These are phyloP conservation scores for Chaetoscypha palmicola DNA, from an alignment of 2,329 filamentous ascomycete species.

Conservation along the genomic window DNA sequence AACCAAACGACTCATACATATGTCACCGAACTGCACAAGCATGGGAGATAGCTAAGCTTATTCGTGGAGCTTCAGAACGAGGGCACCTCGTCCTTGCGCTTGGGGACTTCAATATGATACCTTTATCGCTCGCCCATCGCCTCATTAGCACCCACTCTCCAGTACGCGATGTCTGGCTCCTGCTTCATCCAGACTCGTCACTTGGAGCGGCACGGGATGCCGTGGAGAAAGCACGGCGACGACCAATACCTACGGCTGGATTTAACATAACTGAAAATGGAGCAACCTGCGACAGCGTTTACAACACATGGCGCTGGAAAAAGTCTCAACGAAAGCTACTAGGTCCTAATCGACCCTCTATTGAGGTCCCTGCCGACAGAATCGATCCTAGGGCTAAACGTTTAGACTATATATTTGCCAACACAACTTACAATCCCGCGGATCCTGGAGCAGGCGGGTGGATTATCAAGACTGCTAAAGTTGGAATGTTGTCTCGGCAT, in stretches of 20 bases:
- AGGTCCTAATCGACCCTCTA: conserved; percentile 52
- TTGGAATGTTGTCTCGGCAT: conserved; percentile 78
- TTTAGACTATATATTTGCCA: conserved; percentile 90
- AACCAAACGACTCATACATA: conserved; percentile 75
- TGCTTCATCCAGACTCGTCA: conserved; percentile 76
- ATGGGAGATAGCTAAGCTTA: conserved; percentile 89
- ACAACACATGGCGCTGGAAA: conserved; percentile 93
- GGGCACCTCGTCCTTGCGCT: conserved; percentile 79
- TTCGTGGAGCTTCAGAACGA: conserved; percentile 70
- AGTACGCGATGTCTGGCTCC: conserved; percentile 77
- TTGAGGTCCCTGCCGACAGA: conserved; percentile 56
- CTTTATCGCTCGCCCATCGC: conserved; percentile 73
- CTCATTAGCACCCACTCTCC: conserved; percentile 73
- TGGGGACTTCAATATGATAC: conserved; percentile 97
- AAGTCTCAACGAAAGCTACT: conserved; percentile 62
- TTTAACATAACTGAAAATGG: conserved; percentile 78
- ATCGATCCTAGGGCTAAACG: conserved; percentile 73
- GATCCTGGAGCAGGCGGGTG: conserved; percentile 41
- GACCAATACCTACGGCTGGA: conserved; percentile 65
- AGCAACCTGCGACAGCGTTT: conserved; percentile 74
- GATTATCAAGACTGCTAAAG: conserved; percentile 62
- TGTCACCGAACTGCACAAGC: conserved; percentile 88
- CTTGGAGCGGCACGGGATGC: conserved; percentile 64
- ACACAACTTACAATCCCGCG: conserved; percentile 38
- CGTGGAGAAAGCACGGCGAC: conserved; percentile 57